phyloP scores from a whole-genome alignment of 805 yeast genomes.

The Yamadazyma scolyti region DNA sequence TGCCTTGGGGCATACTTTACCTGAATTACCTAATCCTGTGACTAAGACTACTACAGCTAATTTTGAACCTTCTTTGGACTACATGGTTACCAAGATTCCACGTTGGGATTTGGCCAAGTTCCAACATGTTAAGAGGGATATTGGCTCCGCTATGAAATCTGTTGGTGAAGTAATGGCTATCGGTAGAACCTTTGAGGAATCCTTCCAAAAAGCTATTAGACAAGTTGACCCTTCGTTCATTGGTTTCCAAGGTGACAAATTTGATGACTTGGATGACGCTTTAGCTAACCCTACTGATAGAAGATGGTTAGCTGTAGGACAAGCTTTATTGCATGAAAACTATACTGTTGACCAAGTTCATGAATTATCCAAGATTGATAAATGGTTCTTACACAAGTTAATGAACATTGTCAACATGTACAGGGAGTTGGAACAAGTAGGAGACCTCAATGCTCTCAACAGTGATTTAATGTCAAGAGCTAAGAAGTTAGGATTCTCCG shows the following conservation, averaged over 20 bases:
- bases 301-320: slow-evolving; percentile 97
- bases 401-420: slow-evolving; percentile 91
- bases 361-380: slow-evolving; percentile 87
- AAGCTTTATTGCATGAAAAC: slow-evolving; percentile 87
- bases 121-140: slow-evolving; percentile 89
- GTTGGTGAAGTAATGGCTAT: slow-evolving; percentile 99
- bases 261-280: slow-evolving; percentile 72
- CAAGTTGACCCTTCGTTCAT: slow-evolving; percentile 88
- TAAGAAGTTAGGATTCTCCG: slow-evolving; percentile 93
- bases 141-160: slow-evolving; percentile 96
- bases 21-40: slow-evolving; percentile 92
- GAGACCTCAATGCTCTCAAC: slow-evolving; percentile 52
- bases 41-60: slow-evolving; percentile 93
- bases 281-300: slow-evolving; percentile 89
- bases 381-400: slow-evolving; percentile 92
- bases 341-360: slow-evolving; percentile 91
- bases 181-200: slow-evolving; percentile 97
- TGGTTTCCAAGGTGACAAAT: slow-evolving; percentile 86
- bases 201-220: slow-evolving; percentile 95
- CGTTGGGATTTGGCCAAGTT: slow-evolving; percentile 97
- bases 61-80: slow-evolving; percentile 96
- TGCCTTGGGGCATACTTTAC: slow-evolving; percentile 90
- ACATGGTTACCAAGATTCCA: slow-evolving; percentile 96
- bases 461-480: slow-evolving; percentile 72
- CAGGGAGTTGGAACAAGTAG: slow-evolving; percentile 66